These are phyloP conservation scores for Epicoccum nigrum DNA, from an alignment of 2,329 filamentous ascomycete genomes.

Conservation along the genomic window DNA sequence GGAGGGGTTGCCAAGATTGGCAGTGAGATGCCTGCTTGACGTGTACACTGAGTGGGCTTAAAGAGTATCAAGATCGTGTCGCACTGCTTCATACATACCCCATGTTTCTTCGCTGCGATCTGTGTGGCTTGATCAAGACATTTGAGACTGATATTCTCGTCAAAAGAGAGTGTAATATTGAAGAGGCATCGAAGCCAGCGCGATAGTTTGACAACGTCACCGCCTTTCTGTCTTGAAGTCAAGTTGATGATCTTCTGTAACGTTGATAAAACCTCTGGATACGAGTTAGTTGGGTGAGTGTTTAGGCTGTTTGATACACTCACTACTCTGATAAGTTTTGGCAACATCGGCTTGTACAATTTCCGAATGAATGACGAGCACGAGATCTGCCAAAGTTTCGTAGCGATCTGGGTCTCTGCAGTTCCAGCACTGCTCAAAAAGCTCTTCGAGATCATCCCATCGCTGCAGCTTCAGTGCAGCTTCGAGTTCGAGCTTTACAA, in stretches of 20 bases:
- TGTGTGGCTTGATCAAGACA: constrained; percentile 68
- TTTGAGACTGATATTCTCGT: constrained; percentile 62
- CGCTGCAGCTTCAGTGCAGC: constrained; percentile 68
- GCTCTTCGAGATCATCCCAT: constrained; percentile 68
- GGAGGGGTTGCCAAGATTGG: constrained; percentile 14
- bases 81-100: constrained; percentile 27
- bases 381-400: constrained; percentile 55
- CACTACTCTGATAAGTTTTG: constrained; percentile 41
- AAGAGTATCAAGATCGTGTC: constrained; percentile 3
- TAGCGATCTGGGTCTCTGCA: constrained; percentile 49
- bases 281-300: not conserved
- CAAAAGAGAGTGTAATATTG: constrained; percentile 66
- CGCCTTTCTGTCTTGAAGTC: constrained; percentile 63
- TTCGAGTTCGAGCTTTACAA: constrained; percentile 82
- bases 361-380: constrained; percentile 52
- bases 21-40: not conserved
- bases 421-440: constrained; percentile 59
- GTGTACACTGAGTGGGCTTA: constrained; percentile 10
- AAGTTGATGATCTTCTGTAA: constrained; percentile 74
- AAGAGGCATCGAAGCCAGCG: constrained; percentile 82
- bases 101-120: constrained; percentile 36
- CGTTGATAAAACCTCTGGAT: constrained; percentile 34
- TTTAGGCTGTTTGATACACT: constrained; percentile 1
- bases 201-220: constrained; percentile 66
- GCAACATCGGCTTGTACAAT: constrained; percentile 38